These are phyloP conservation scores for Thelonectria rubi DNA, from an alignment of 2,329 filamentous ascomycete genomes.

Conservation along the genomic window DNA sequence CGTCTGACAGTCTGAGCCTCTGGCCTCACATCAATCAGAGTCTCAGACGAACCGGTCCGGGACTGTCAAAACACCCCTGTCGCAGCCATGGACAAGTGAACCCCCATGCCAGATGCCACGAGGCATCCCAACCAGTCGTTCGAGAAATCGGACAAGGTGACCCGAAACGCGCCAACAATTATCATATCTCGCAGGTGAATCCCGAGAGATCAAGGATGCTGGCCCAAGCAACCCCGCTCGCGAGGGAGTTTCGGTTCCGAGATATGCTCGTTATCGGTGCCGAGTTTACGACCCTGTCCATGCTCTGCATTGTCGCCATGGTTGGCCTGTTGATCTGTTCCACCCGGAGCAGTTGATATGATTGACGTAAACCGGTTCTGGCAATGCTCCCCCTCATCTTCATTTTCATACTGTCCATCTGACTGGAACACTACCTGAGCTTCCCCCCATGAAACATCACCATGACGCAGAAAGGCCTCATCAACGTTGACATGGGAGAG, in stretches of 20 bases:
- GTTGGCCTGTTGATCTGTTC: constrained; percentile 12
- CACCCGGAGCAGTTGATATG: constrained; percentile 4
- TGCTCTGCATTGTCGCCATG: background rate
- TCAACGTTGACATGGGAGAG: constrained; percentile 58
- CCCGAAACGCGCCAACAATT: background rate
- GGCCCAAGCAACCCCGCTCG: constrained; percentile 2
- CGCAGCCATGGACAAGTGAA: background rate
- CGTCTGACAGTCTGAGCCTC: no score
- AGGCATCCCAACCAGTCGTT: background rate
- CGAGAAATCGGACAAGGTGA: background rate
- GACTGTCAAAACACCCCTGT: background rate
- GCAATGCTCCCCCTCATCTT: constrained; percentile 1
- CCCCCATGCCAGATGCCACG: background rate
- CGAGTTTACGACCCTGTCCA: background rate
- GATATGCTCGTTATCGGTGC: constrained; percentile 4
- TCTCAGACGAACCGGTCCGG: background rate
- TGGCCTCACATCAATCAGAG: no score
- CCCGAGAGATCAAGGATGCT: background rate
- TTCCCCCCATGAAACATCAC: background rate
- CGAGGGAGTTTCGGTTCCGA: constrained; percentile 15
- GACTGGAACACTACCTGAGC: background rate
- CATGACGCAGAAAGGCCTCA: constrained; percentile 33
- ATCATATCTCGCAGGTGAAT: background rate
- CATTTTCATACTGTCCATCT: background rate
- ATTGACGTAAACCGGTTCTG: no score